phyloP scores from a whole-genome alignment of 108 stramenopile genomes.

The Cyclostephanos tholiformis region DNA sequence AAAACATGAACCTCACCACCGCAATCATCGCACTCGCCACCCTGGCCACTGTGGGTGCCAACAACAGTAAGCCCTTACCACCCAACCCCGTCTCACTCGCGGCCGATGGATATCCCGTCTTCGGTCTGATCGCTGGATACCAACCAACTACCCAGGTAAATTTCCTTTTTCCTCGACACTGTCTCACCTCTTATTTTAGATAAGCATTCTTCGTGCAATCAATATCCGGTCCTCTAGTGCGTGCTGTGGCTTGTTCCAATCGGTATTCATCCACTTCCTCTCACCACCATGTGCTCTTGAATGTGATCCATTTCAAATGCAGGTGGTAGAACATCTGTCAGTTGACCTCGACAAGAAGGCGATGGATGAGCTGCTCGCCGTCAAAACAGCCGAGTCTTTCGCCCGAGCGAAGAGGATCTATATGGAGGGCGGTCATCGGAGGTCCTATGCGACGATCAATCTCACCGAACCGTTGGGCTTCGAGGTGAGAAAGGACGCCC shows the following conservation, averaged over 20 bases:
- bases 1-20: neutral
- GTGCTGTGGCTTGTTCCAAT: neutral
- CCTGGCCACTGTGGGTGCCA: neutral
- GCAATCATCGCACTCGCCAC: neutral
- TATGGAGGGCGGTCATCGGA: neutral
- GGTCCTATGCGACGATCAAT: neutral
- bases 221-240: neutral
- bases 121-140: neutral
- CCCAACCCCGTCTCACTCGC: no score
- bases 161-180: no score
- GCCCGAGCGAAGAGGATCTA: neutral
- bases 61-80: neutral
- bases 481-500: neutral
- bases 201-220: no score
- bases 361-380: neutral
- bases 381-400: neutral
- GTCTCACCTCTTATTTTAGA: no score
- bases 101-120: neutral
- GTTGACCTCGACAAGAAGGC: neutral
- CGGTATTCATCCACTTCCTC: neutral
- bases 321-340: neutral
- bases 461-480: neutral
- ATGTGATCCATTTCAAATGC: neutral
- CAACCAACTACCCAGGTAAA: neutral
- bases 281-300: neutral